Evolutionary conservation across 1,284 basidiomycete species (phyloP).

Genomic region (Neolentinus lepideus): DNA sequence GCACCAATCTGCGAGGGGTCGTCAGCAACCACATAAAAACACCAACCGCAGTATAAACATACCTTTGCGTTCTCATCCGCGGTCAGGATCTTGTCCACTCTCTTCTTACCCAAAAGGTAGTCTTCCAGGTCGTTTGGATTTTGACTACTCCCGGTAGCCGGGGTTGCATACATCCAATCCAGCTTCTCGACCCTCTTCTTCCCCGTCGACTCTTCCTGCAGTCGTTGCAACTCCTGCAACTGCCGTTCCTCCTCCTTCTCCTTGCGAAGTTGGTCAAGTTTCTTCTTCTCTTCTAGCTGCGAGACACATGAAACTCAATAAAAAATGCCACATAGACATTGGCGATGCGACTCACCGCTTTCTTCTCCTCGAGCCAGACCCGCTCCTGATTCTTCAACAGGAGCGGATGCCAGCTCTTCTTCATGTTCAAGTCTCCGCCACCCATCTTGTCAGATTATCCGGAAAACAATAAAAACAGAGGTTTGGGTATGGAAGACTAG

Average conservation of each 20-base stretch:
- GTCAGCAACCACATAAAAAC: not conserved
- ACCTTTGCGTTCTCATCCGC: conserved; percentile 88
- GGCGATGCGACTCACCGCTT: conserved; percentile 58
- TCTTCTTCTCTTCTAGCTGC: conserved; percentile 96
- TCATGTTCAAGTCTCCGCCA: conserved; percentile 93
- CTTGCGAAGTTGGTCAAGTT: conserved; percentile 91
- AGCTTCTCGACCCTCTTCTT: conserved; percentile 90
- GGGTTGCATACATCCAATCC: conserved; percentile 99
- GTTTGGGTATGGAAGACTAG: conserved; percentile 5
- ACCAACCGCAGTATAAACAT: conserved; percentile 14
- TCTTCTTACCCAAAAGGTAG: conserved; percentile 96
- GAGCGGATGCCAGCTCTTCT: conserved; percentile 98
- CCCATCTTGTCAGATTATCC: conserved; percentile 70
- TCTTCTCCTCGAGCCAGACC: conserved; percentile 98
- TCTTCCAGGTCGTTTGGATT: conserved; percentile 93
- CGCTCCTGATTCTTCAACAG: conserved; percentile 97
- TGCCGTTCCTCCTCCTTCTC: conserved; percentile 98
- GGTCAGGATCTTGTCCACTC: conserved; percentile 92
- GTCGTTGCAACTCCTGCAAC: conserved; percentile 89
- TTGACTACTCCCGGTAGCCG: conserved; percentile 75
- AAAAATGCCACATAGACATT: not conserved
- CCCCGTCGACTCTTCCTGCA: conserved; percentile 93
- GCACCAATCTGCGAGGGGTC: conserved; percentile 58
- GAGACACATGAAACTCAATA: conserved; percentile 3
- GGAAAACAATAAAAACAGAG: conserved; percentile 9